A percentile compares a stretch with the other conserved stretches of the same genome.
These are phyloP conservation scores for Botryotinia calthae DNA, from an alignment of 2,329 filamentous ascomycete species.

Conservation along the genomic window DNA sequence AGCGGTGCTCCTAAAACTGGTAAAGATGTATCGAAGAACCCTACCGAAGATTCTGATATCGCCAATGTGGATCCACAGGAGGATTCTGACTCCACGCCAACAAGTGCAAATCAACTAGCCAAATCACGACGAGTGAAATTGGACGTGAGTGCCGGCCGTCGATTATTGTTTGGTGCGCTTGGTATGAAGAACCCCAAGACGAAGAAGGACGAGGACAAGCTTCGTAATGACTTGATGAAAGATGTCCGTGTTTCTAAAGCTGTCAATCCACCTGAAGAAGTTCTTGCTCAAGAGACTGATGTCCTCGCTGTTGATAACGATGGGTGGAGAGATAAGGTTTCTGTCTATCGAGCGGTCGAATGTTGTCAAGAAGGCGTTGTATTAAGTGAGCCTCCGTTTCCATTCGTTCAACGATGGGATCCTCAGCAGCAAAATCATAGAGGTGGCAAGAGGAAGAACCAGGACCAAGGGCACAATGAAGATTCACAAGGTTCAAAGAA, in stretches of 20 bases:
- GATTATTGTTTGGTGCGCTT: conserved; percentile 70
- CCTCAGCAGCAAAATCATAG: conserved; percentile 60
- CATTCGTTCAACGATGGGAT: conserved; percentile 89
- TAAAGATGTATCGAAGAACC: neutral
- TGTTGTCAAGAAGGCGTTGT: conserved; percentile 69
- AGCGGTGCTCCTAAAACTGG: neutral
- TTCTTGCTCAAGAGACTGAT: conserved; percentile 25
- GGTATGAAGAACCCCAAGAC: conserved; percentile 67
- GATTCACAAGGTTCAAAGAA: conserved; percentile 46
- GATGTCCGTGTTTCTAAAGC: conserved; percentile 46
- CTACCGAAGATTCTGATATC: neutral
- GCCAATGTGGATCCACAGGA: neutral
- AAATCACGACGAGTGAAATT: conserved; percentile 38
- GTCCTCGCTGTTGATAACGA: conserved; percentile 51
- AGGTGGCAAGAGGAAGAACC: conserved; percentile 50
- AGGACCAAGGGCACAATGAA: conserved; percentile 44
- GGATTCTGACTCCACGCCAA: neutral
- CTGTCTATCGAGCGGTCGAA: conserved; percentile 72
- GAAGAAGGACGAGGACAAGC: conserved; percentile 63
- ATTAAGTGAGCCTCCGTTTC: conserved; percentile 78
- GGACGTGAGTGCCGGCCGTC: conserved; percentile 60
- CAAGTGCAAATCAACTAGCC: neutral
- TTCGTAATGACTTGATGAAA: conserved; percentile 59
- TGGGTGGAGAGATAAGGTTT: conserved; percentile 72
- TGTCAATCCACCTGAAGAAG: conserved; percentile 25